Base-by-base conservation (phyloP, 768 basidiomycete species). In the Macrolepiota albuminosa region DNA sequence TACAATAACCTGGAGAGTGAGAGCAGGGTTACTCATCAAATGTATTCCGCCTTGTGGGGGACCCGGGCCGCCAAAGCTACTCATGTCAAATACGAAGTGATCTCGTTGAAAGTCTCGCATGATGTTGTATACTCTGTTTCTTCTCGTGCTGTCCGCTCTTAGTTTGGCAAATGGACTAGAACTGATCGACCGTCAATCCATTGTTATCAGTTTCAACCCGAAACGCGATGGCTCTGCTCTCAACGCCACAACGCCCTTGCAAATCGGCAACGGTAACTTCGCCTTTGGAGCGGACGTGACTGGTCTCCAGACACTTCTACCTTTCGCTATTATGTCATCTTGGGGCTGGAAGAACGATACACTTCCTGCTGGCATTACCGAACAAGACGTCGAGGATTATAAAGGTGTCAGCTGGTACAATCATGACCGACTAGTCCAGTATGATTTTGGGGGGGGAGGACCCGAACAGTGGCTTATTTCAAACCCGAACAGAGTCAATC, bases 321-420 rank as follows among this genome's bases (percentile, higher is more conserved):
- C 82, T 6, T 84, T 76, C 68, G 79, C 78, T 10, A 84, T 75
- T 61, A 75, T 86, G 73, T 81, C 83, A 9, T 78, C 78, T 14
- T 84, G 84, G 84, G 82, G 81, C 1, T 84, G 81, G 82, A 84
- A 84, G 67, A 84, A 84, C 68, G 82, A 84, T 68, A 76, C 77
- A 5, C 69, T 84, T 3, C 84, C 84, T 1, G 59, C 69, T 1
- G 75, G 75, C 5, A 69, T 71, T 54, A 81, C 80, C 2, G 63
- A 72, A 54, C 70, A 67, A 40, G 79, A 84, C 58, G 68, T 83
- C 4, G 70, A 77, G n/a, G 63, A 71, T 14, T 85, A 83, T 64
- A 69, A 71, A 2, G 84, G 84, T 10, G 74, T 72, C 43, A 78
- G 76, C 58, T 81, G 80, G 81, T 66, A 73, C 52, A 83, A 79